phyloP scores from a whole-genome alignment of 108 stramenopile species.

The Pseudonitzschia pungens region DNA sequence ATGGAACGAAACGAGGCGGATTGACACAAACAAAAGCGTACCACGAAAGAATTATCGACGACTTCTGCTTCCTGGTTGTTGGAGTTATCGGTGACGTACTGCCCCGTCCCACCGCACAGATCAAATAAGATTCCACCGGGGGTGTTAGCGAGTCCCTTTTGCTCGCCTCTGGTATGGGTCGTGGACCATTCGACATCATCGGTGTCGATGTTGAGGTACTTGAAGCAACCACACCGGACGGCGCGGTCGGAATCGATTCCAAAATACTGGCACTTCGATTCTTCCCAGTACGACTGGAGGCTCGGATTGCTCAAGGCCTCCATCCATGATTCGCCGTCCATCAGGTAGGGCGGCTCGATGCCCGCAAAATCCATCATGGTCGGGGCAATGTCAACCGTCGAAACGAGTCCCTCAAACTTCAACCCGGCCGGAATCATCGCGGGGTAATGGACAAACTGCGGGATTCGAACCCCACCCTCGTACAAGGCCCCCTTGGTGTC shows the following conservation, averaged over 20 bases:
- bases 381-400: slow-evolving; percentile 32
- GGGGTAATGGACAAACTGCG: slow-evolving; percentile 38
- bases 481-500: slow-evolving; percentile 31
- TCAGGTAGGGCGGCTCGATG: slow-evolving; percentile 19
- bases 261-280: slow-evolving; percentile 26
- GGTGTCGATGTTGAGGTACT: slow-evolving; percentile 7
- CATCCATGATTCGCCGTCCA: slow-evolving; percentile 27
- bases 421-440: neutral
- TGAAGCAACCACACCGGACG: slow-evolving; percentile 34
- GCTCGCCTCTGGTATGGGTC: neutral
- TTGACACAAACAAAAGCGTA: too few relatives aligned
- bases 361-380: slow-evolving; percentile 34
- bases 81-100: too few relatives aligned
- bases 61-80: too few relatives aligned
- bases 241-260: slow-evolving; percentile 31
- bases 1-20: too few relatives aligned
- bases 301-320: neutral
- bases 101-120: neutral
- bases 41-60: too few relatives aligned
- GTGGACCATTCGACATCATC: neutral
- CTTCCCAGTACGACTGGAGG: slow-evolving; percentile 1
- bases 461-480: slow-evolving; percentile 40
- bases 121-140: neutral
- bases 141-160: neutral
- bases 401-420: slow-evolving; percentile 14